Evolutionary conservation across 2,329 filamentous ascomycete genomes (phyloP).

Genomic region (Exophiala sideris): DNA sequence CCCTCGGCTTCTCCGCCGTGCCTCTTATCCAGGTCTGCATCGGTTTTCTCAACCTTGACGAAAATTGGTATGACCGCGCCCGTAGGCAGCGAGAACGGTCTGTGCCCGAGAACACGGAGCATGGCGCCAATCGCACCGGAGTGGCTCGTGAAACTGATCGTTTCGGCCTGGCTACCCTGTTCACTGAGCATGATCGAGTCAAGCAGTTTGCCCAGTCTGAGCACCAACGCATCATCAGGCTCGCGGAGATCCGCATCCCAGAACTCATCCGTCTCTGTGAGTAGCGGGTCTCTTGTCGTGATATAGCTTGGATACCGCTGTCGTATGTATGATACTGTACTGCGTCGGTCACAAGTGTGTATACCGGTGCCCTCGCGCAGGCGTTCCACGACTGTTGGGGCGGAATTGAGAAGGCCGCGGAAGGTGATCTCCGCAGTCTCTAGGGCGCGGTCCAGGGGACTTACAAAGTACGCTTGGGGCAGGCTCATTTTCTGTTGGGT

Average conservation of each 20-base stretch:
- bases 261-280: constrained; percentile 54
- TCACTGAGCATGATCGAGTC: constrained; percentile 54
- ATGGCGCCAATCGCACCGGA: constrained; percentile 58
- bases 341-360: constrained; percentile 61
- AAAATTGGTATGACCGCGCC: constrained; percentile 54
- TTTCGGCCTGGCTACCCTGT: constrained; percentile 35
- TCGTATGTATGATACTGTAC: constrained; percentile 46
- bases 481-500: constrained; percentile 46
- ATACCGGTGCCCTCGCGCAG: constrained; percentile 59
- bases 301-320: constrained; percentile 42
- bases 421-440: constrained; percentile 55
- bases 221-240: constrained; percentile 46
- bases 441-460: constrained; percentile 56
- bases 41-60: constrained; percentile 39
- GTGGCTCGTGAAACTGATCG: constrained; percentile 57
- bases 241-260: constrained; percentile 52
- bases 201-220: constrained; percentile 45
- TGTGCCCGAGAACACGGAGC: constrained; percentile 46
- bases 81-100: constrained; percentile 46
- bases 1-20: constrained; percentile 18
- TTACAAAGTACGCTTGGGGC: constrained; percentile 56
- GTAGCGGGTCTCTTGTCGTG: constrained; percentile 51
- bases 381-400: constrained; percentile 56
- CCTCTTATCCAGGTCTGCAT: not conserved
- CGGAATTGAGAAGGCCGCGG: constrained; percentile 38